Percentiles rank a stretch among this genome's conserved stretches.
Conservation (phyloP, 2,329 filamentous ascomycete genomes). For the Phaeophleospora eucalypticola region DNA sequence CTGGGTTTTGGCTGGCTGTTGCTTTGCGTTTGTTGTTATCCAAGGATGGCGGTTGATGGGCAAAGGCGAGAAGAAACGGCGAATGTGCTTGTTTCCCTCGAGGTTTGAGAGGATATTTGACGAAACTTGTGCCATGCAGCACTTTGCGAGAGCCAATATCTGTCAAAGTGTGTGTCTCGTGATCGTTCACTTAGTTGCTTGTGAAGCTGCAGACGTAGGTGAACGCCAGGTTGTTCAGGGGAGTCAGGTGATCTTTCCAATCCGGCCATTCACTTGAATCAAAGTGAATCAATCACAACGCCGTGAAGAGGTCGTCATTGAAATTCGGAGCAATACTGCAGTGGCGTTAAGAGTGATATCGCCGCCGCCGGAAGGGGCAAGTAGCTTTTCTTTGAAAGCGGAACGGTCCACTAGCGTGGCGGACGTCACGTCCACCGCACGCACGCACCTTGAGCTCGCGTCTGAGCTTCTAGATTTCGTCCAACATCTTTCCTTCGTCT, state of each 20-base stretch:
- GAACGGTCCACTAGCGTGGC: neutral
- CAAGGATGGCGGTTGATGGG: neutral
- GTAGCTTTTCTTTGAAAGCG: neutral
- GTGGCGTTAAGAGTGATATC: neutral
- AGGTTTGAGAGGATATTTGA: too few species aligned
- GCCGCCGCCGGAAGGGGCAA: neutral
- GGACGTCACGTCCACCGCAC: neutral
- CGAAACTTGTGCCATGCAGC: too few species aligned
- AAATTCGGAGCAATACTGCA: too few species aligned
- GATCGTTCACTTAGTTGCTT: too few species aligned
- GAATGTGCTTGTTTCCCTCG: too few species aligned
- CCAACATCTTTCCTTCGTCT: too few species aligned
- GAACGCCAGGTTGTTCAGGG: neutral
- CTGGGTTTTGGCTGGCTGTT: neutral
- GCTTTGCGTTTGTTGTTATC: neutral
- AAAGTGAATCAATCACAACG: too few species aligned
- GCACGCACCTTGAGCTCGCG: neutral
- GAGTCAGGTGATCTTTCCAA: neutral
- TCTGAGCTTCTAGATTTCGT: neutral
- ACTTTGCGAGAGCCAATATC: too few species aligned
- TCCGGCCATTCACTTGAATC: too few species aligned
- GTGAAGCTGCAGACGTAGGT: neutral
- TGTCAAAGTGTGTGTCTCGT: too few species aligned
- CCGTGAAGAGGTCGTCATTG: too few species aligned
- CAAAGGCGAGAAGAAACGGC: neutral